A percentile compares a stretch with the other conserved stretches of the same genome.
These are phyloP conservation scores for Alternaria brassicicola DNA, from an alignment of 2,329 filamentous ascomycete genomes.

Conservation along the genomic window DNA sequence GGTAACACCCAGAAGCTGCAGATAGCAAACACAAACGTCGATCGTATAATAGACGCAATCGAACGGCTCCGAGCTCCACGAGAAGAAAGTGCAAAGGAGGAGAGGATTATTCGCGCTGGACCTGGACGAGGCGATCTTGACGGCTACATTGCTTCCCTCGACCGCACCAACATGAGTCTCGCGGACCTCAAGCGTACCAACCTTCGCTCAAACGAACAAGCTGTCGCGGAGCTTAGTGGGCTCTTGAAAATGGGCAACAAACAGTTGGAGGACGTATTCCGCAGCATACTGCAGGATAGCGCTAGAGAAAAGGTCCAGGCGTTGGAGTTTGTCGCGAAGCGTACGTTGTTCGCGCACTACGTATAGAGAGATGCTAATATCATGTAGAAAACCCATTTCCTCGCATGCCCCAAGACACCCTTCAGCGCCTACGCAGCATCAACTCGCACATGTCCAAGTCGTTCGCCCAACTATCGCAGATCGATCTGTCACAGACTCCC, in stretches of 20 bases:
- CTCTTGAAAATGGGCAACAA: conserved; percentile 79
- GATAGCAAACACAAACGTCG: conserved; percentile 86
- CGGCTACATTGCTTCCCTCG: conserved; percentile 87
- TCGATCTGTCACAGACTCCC: conserved; percentile 63
- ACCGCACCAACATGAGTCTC: conserved; percentile 85
- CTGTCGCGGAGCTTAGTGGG: conserved; percentile 77
- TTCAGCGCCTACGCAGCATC: conserved; percentile 77
- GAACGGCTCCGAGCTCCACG: conserved; percentile 88
- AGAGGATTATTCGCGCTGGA: conserved; percentile 82
- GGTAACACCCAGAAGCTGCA: conserved; percentile 91
- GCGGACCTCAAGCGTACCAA: conserved; percentile 87
- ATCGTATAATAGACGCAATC: conserved; percentile 83
- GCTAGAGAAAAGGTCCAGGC: conserved; percentile 79
- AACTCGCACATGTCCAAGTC: conserved; percentile 75
- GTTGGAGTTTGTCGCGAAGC: conserved; percentile 89
- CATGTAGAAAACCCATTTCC: conserved; percentile 73
- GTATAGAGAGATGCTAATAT: conserved; percentile 15
- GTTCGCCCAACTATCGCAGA: conserved; percentile 56
- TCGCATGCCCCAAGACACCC: conserved; percentile 74
- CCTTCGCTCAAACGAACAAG: conserved; percentile 87
- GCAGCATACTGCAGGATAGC: conserved; percentile 78
- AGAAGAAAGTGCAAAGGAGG: conserved; percentile 89
- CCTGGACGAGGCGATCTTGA: conserved; percentile 71
- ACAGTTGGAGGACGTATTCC: conserved; percentile 84
- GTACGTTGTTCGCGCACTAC: conserved; percentile 51